A percentile compares a stretch with the other conserved stretches of the same genome.
Evolutionary conservation across 176 grass and related monocot genomes (phyloP).

Genomic region (Oryza meridionalis): DNA sequence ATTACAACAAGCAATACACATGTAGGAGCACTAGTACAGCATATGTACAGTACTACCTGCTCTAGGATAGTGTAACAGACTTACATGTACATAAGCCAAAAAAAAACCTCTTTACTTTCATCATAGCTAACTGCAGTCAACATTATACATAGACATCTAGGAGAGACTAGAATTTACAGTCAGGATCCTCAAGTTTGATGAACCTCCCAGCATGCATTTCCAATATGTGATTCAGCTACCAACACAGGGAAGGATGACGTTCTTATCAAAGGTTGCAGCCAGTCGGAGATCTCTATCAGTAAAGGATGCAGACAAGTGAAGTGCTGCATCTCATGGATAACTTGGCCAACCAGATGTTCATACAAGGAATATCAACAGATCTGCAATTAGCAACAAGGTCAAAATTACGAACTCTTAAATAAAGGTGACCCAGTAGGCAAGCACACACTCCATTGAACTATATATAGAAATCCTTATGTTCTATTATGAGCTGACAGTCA

Average conservation of each 20-base stretch:
- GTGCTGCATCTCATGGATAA: neutral
- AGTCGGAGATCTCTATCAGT: no score
- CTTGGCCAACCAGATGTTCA: neutral
- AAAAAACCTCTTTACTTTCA: neutral
- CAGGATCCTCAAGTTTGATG: neutral
- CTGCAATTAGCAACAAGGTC: neutral
- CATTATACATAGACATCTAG: slow-evolving; percentile 14
- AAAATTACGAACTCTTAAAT: neutral
- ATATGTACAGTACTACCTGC: slow-evolving; percentile 5
- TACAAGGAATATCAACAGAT: neutral
- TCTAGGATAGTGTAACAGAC: neutral
- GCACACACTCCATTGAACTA: neutral
- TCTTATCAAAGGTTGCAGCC: neutral
- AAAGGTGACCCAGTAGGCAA: neutral
- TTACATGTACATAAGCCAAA: no score
- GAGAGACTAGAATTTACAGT: slow-evolving; percentile 24
- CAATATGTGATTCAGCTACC: neutral
- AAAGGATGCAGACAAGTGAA: no score
- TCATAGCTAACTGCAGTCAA: slow-evolving; percentile 4
- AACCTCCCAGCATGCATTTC: neutral
- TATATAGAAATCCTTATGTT: neutral
- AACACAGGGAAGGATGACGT: neutral
- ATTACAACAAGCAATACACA: neutral
- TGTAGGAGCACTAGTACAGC: neutral
- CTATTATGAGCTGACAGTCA: neutral